Evolutionary conservation across 768 basidiomycete species (phyloP), one percentile per base, ranked within the genome.

Genomic region (Collybiopsis luxurians): DNA sequence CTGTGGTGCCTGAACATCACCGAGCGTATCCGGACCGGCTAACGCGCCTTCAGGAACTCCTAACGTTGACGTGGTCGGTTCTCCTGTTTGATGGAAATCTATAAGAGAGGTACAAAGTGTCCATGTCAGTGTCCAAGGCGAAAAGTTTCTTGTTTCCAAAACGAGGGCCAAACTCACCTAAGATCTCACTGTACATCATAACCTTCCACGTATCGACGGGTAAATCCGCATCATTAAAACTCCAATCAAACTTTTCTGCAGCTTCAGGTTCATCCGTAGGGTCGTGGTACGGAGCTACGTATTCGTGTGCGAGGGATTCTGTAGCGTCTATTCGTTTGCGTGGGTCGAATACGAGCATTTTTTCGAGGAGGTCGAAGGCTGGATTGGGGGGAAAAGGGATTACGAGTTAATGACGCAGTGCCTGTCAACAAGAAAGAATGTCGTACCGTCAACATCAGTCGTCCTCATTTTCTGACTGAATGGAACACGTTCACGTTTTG

Each of bases 171-270:
- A 56, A 73, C 87, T 60, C 66, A 94, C 95, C 94, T 12, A 98
- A 79, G 61, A 98, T 98, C 74, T 99, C 96, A 65, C 88, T 90
- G 78, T 98, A 98, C 96, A 99, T 99, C 97, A 99, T 99, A 68
- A 97, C 96, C 75, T 98, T 98, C 97, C 97, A 99, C 1, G 93
- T 96, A 66, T 99, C 97, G 11, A 98, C 91, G 0, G 97, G 97
- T 44, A 99, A 79, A 71, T 99, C 97, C 19, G 97, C 97, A 61
- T 99, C 97, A 72, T 99, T 99, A 84, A 99, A 99, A 66, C 88
- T 91, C 97, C 97, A 99, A 73, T 99, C 97, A 66, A 99, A 99
- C 67, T 90, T 89, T 69, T 98, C 95, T 17, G 79, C 84, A 12
- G 97, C 92, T 19, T 88, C 86, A 9, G 97, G 97, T 69, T 99